These are phyloP conservation scores for Metschnikowia noctiluminum DNA, from an alignment of 805 yeast genomes.

Conservation along the genomic window DNA sequence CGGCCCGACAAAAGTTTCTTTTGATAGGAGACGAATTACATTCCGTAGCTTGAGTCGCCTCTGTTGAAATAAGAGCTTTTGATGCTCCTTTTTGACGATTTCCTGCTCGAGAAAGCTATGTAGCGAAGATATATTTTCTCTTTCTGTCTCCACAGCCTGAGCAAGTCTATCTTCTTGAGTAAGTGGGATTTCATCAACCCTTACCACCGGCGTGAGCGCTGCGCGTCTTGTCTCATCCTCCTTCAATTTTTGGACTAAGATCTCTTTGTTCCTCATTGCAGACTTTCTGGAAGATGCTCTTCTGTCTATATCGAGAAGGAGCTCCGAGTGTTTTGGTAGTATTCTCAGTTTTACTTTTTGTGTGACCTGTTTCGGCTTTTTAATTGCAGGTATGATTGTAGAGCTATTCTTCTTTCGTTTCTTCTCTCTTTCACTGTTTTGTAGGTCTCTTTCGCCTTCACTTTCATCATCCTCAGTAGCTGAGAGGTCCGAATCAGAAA, in stretches of 20 bases:
- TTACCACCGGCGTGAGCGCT: constrained; percentile 41
- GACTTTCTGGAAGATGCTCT: constrained; percentile 75
- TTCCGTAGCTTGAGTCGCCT: constrained; percentile 59
- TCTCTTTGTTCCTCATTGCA: constrained; percentile 73
- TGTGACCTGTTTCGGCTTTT: constrained; percentile 24
- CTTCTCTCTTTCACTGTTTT: constrained; percentile 40
- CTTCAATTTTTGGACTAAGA: constrained; percentile 67
- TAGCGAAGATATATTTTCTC: constrained; percentile 66
- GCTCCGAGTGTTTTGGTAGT: constrained; percentile 41
- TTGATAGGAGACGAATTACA: constrained; percentile 51
- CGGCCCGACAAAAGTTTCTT: constrained; percentile 55
- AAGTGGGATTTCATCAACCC: constrained; percentile 44
- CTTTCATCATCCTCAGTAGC: constrained; percentile 58
- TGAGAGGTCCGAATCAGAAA: constrained; percentile 53
- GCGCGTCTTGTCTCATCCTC: constrained; percentile 62
- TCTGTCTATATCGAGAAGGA: constrained; percentile 50
- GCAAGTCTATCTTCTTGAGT: constrained; percentile 71
- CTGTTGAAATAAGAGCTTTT: constrained; percentile 67
- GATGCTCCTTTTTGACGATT: constrained; percentile 69
- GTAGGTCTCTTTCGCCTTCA: constrained; percentile 65
- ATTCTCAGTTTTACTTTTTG: constrained; percentile 26
- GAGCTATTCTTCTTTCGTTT: constrained; percentile 23
- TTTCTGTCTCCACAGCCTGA: constrained; percentile 88
- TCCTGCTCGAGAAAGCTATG: constrained; percentile 83
- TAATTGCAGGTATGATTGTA: constrained; percentile 30